Percentiles rank a stretch among this genome's conserved stretches.
Evolutionary conservation across 768 basidiomycete genomes (phyloP).

Genomic region (Lactarius tabidus): DNA sequence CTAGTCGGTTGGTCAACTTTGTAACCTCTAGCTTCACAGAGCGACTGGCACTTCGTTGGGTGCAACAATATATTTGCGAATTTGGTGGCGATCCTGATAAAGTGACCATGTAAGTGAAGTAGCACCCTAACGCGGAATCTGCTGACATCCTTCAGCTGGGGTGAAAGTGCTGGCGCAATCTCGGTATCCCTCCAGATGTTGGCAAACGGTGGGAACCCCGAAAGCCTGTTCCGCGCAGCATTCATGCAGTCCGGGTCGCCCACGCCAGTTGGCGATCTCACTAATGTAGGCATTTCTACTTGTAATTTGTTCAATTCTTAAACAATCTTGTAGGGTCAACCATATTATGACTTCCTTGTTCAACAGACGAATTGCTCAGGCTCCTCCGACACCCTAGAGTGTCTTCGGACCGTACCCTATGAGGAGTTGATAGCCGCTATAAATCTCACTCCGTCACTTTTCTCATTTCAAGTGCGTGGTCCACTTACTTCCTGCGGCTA

Average conservation of each 20-base stretch:
- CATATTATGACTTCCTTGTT: too few species aligned
- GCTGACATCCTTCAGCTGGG: too few species aligned
- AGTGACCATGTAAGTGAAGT: too few species aligned
- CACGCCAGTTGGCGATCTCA: constrained; percentile 31
- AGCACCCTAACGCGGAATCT: too few species aligned
- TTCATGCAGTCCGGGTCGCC: constrained; percentile 45
- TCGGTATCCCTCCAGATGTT: constrained; percentile 42
- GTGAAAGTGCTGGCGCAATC: constrained; percentile 55
- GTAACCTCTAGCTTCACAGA: constrained; percentile 6
- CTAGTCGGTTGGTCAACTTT: neutral
- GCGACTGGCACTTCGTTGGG: too few species aligned
- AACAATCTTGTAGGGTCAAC: constrained; percentile 29
- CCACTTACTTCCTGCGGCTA: too few species aligned
- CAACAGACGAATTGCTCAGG: constrained; percentile 35
- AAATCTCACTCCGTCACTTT: constrained; percentile 31
- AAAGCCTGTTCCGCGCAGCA: constrained; percentile 39
- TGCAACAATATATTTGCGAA: too few species aligned
- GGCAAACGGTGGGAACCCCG: constrained; percentile 35
- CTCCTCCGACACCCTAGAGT: constrained; percentile 38
- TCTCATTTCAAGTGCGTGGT: constrained; percentile 32
- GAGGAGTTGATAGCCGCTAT: constrained; percentile 32
- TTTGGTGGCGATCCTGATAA: too few species aligned
- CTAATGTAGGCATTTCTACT: constrained; percentile 33
- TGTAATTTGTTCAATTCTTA: neutral
- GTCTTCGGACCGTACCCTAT: constrained; percentile 39